phyloP scores from a whole-genome alignment of 805 yeast species.

The Monosporozyma solicola region DNA sequence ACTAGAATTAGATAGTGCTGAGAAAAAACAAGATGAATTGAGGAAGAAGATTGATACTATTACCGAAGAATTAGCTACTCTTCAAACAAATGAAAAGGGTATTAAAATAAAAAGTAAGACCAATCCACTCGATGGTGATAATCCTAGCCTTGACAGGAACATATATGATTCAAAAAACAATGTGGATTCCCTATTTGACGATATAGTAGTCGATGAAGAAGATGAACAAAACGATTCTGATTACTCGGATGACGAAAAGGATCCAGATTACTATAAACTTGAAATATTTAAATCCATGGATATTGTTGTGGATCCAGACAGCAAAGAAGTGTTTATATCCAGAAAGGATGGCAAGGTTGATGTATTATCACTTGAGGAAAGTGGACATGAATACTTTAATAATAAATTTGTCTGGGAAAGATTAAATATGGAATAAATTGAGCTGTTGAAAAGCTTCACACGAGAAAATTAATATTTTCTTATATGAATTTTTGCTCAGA shows the following conservation, averaged over 20 bases:
- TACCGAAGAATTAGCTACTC: not conserved
- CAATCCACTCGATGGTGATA: not conserved
- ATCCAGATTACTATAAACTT: constrained; percentile 36
- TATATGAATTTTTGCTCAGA: no score
- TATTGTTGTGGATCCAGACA: constrained; percentile 37
- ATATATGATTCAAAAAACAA: not conserved
- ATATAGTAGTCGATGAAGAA: constrained; percentile 8
- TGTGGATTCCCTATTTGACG: constrained; percentile 2
- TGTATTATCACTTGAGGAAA: constrained; percentile 40
- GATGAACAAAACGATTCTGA: not conserved
- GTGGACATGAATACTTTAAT: constrained; percentile 58
- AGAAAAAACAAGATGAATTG: not conserved
- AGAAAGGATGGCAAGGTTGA: constrained; percentile 35
- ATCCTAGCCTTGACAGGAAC: not conserved
- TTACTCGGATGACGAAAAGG: constrained; percentile 4
- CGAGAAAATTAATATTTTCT: no score
- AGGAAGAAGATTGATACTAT: not conserved
- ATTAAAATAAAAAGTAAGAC: not conserved
- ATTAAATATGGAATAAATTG: not conserved
- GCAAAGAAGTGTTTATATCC: constrained; percentile 39
- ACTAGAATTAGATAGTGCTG: constrained; percentile 15
- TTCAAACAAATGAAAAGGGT: not conserved
- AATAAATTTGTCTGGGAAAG: constrained; percentile 76
- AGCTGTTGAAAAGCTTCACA: not conserved
- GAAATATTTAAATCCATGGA: constrained; percentile 56